A percentile compares a stretch with the other conserved stretches of the same genome.
phyloP scores from a whole-genome alignment of 2,329 filamentous ascomycete species.

The Zasmidium citrigriseum region DNA sequence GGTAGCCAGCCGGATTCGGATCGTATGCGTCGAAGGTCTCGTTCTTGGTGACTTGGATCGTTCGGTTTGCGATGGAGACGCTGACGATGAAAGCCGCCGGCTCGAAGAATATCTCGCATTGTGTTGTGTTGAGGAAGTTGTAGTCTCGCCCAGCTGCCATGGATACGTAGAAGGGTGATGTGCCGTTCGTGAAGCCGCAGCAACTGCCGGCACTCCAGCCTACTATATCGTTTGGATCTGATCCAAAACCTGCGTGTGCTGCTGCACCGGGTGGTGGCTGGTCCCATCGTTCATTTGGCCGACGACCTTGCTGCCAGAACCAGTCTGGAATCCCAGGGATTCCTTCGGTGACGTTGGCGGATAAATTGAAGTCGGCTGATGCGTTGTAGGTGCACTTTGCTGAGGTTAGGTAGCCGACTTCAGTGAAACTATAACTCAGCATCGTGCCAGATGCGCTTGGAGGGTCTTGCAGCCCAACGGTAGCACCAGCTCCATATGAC shows the following conservation, averaged over 20 bases:
- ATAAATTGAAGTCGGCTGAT: neutral
- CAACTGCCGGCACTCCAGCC: too few species aligned
- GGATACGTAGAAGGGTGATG: neutral
- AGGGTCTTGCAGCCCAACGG: neutral
- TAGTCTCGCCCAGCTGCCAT: neutral
- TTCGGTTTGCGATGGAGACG: neutral
- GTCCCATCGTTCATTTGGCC: slow-evolving; percentile 1
- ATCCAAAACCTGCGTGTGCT: too few species aligned
- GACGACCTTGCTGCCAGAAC: neutral
- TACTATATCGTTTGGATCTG: too few species aligned
- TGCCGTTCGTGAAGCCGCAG: too few species aligned
- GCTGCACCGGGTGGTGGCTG: too few species aligned
- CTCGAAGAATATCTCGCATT: slow-evolving; percentile 3
- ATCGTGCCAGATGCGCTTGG: neutral
- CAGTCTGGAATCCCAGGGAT: neutral
- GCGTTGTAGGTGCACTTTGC: slow-evolving; percentile 1
- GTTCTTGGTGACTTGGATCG: neutral
- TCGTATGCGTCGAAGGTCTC: neutral
- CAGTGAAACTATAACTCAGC: neutral
- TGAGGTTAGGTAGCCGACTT: slow-evolving; percentile 1
- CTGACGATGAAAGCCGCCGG: neutral
- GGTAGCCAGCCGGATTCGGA: neutral
- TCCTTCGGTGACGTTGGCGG: neutral
- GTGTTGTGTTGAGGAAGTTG: neutral
- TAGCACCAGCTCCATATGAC: slow-evolving; percentile 2